Base-by-base conservation (phyloP, 2,329 filamentous ascomycete species). In the Cadophora sp. region DNA sequence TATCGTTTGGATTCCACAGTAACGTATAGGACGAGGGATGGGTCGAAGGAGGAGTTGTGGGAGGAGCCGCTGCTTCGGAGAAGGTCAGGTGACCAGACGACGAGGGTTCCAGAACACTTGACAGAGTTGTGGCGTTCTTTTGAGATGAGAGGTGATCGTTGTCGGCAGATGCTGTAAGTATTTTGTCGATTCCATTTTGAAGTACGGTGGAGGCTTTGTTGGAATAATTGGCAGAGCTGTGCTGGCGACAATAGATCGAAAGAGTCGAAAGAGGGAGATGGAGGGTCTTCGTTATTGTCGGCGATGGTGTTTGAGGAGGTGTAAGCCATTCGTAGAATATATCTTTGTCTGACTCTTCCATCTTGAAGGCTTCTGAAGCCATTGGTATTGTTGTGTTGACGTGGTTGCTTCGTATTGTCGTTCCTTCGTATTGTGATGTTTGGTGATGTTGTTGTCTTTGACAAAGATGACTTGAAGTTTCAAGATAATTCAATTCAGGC, bases 391-490 rank as follows among this genome's bases (percentile, higher is more conserved):
- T 59, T 16, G 55, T 24, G 9, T 24, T 22, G 22, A 31, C n/a
- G 31, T 14, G 24, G 31, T n/a, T 26, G 55, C 40, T 40, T 34
- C 55, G 55, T 26, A 59, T 59, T 59, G 55, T 43, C 8, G n/a
- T 40, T 24, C 55, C 31, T 59, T 59, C 55, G 31, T 59, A 59
- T 59, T 59, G 55, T 59, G 53, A 56, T 56, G 55, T 59, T 59
- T 40, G 5, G 55, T 59, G 31, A n/a, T 59, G 55, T 26, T 24
- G 31, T 40, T 40, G 31, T 59, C 31, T 43, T 34, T 34, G 55
- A 24, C 11, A n/a, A 59, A 12, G 31, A 59, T 59, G 55, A 24
- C 16, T 59, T 24, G 31, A 40, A 24, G 8, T 40, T 24, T 59
- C 31, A 40, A 26, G 12, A 59, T 59, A 19, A 40, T 37, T 59